phyloP scores from a whole-genome alignment of 1,284 basidiomycete species.

The Marasmius tenuissimus region DNA sequence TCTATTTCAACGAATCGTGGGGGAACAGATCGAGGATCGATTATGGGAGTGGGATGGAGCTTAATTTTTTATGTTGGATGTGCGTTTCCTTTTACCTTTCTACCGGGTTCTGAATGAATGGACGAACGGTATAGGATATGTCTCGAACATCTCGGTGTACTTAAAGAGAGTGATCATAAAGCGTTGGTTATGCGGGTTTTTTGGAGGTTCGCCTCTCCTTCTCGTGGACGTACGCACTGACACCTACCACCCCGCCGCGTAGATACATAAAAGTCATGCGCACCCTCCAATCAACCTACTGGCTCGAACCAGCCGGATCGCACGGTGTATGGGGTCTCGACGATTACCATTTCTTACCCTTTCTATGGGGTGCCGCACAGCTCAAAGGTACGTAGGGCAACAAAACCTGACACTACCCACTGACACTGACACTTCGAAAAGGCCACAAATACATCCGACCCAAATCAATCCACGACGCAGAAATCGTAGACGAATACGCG shows the following conservation, averaged over 20 bases:
- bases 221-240: neutral
- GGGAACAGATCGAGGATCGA: conserved; percentile 92
- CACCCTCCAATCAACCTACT: conserved; percentile 89
- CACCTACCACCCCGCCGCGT: too few species aligned
- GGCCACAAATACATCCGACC: conserved; percentile 91
- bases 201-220: conserved; percentile 62
- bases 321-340: conserved; percentile 99
- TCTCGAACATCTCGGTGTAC: conserved; percentile 72
- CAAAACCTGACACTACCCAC: too few species aligned
- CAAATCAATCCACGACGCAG: conserved; percentile 89
- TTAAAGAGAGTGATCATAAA: conserved; percentile 68
- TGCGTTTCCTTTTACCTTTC: conserved; percentile 41
- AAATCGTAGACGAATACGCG: conserved; percentile 92
- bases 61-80: conserved; percentile 98
- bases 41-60: conserved; percentile 98
- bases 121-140: conserved; percentile 60
- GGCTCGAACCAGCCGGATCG: conserved; percentile 97
- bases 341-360: conserved; percentile 97
- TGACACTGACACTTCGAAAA: too few species aligned
- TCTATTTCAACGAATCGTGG: conserved; percentile 89
- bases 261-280: conserved; percentile 93
- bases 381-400: conserved; percentile 52
- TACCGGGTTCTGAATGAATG: neutral
- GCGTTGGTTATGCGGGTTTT: conserved; percentile 87
- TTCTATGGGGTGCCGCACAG: conserved; percentile 88